Conservation (phyloP, 2,329 filamentous ascomycete genomes). For the Colletotrichum navitas region DNA sequence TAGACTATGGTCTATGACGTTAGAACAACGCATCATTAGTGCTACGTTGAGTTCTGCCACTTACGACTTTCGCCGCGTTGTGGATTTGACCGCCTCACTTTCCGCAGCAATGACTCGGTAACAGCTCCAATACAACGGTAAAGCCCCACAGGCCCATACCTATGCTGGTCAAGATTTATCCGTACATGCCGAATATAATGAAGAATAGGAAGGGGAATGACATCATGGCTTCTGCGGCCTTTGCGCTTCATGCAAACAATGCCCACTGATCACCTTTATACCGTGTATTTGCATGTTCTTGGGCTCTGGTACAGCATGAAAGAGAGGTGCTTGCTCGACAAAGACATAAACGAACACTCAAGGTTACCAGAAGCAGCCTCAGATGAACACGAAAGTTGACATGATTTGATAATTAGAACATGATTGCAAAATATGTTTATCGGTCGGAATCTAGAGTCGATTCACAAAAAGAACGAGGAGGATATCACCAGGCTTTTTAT, state of each 20-base stretch:
- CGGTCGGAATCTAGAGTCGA: too few species aligned
- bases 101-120: neutral
- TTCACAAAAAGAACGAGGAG: too few species aligned
- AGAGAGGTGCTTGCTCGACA: constrained; percentile 15
- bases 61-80: neutral
- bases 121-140: neutral
- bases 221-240: neutral
- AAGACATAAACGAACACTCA: neutral
- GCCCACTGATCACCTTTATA: neutral
- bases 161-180: too few species aligned
- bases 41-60: too few species aligned
- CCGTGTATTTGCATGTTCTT: constrained; percentile 4
- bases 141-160: neutral
- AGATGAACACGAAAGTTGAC: neutral
- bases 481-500: too few species aligned
- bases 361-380: neutral
- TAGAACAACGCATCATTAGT: too few species aligned
- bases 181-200: neutral
- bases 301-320: constrained; percentile 14
- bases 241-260: constrained; percentile 10
- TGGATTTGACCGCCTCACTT: neutral
- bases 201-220: neutral
- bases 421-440: neutral
- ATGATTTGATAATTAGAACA: neutral
- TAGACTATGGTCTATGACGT: neutral